phyloP scores from a whole-genome alignment of 352 stramenopile species.

The Phytopythium montanum region DNA sequence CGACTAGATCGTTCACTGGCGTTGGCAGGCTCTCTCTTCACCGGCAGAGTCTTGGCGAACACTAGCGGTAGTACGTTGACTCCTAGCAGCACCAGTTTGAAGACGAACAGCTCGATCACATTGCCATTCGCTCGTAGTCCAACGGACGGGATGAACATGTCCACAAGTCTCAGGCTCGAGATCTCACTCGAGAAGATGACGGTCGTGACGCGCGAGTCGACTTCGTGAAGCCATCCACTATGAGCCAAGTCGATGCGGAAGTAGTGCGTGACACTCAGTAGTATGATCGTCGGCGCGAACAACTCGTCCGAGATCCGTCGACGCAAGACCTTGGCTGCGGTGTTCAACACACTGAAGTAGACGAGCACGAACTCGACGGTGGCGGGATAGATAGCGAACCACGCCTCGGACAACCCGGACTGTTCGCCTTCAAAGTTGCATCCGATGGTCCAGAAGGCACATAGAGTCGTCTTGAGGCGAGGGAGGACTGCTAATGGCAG shows the following conservation, averaged over 20 bases:
- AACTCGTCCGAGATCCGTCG: conserved; percentile 21
- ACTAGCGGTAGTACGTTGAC: conserved; percentile 13
- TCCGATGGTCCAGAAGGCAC: conserved; percentile 26
- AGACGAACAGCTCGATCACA: conserved; percentile 15
- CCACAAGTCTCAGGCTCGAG: conserved; percentile 2
- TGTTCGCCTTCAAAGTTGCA: conserved; percentile 40
- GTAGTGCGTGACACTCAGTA: neutral
- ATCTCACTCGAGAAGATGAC: conserved; percentile 11
- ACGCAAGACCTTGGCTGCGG: conserved; percentile 15
- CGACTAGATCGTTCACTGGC: neutral
- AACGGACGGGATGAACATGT: conserved; percentile 11
- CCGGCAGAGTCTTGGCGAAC: neutral
- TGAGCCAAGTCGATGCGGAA: conserved; percentile 7
- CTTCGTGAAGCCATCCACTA: conserved; percentile 9
- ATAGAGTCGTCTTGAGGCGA: conserved; percentile 25
- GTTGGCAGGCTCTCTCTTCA: neutral
- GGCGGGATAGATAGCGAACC: conserved; percentile 22
- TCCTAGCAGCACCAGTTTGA: conserved; percentile 12
- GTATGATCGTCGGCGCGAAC: conserved; percentile 23
- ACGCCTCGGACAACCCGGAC: conserved; percentile 17
- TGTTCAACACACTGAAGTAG: conserved; percentile 21
- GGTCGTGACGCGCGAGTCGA: conserved; percentile 14
- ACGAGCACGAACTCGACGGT: conserved; percentile 20
- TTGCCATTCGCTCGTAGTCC: conserved; percentile 17
- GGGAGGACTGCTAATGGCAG: conserved; percentile 27